phyloP scores from a whole-genome alignment of 371 early-diverging fungal species.

The Mucor plumbeus region DNA sequence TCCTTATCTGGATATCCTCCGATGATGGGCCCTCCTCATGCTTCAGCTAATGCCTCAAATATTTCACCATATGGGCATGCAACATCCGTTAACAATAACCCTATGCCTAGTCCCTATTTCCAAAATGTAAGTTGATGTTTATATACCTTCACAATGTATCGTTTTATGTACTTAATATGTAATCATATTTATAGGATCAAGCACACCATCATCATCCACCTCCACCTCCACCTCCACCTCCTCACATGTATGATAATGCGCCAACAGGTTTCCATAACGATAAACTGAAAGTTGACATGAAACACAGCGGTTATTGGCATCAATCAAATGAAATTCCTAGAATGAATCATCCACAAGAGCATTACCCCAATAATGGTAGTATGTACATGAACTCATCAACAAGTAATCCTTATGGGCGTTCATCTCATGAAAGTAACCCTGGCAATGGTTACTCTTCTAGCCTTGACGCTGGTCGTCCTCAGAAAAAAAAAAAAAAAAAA shows the following conservation, averaged over 20 bases:
- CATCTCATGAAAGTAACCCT: slow-evolving; percentile 6
- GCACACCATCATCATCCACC: neutral
- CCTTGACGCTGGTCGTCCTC: slow-evolving; percentile 27
- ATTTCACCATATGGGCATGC: slow-evolving; percentile 1
- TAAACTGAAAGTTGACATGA: neutral
- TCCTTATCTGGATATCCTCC: slow-evolving; percentile 15
- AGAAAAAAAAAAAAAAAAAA: too few species aligned
- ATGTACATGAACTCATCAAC: slow-evolving; percentile 13
- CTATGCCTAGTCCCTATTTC: slow-evolving; percentile 12
- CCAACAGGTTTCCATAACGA: neutral
- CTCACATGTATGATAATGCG: slow-evolving; percentile 10
- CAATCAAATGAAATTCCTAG: neutral
- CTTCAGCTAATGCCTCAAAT: neutral
- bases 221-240: slow-evolving; percentile 11
- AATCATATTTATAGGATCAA: neutral
- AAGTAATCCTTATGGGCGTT: slow-evolving; percentile 11
- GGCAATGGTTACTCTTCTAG: slow-evolving; percentile 10
- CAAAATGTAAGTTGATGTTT: slow-evolving; percentile 13
- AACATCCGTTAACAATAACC: neutral
- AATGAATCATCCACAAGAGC: slow-evolving; percentile 14
- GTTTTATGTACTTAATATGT: too few species aligned
- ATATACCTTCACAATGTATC: neutral
- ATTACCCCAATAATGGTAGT: neutral
- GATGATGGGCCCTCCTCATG: slow-evolving; percentile 3
- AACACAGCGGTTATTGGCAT: slow-evolving; percentile 3